phyloP scores from a whole-genome alignment of 371 early-diverging fungal genomes.

The Rhizomucor pusillus region DNA sequence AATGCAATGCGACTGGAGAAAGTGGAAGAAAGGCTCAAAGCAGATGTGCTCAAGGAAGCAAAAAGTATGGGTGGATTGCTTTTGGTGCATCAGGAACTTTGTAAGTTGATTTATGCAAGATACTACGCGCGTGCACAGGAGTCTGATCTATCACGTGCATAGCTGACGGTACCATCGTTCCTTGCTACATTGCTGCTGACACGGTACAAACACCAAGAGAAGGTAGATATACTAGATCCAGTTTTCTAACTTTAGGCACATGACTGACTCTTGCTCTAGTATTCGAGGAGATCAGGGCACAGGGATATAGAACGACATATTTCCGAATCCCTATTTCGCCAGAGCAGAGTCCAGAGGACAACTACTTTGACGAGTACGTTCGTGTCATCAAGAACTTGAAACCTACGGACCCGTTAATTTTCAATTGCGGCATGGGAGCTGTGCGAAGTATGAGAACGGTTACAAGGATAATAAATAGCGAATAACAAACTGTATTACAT shows the following conservation, averaged over 20 bases:
- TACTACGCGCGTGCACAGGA: background rate
- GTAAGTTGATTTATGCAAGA: conserved; percentile 23
- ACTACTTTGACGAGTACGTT: conserved; percentile 70
- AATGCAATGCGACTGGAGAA: conserved; percentile 61
- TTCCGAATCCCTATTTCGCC: conserved; percentile 68
- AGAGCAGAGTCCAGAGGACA: conserved; percentile 68
- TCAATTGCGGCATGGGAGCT: conserved; percentile 74
- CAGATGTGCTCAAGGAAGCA: conserved; percentile 65
- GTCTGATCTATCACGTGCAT: conserved; percentile 1
- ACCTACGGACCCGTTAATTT: conserved; percentile 61
- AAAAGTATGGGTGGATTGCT: conserved; percentile 49
- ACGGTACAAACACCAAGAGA: conserved; percentile 63
- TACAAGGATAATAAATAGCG: no score
- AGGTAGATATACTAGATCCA: conserved; percentile 27
- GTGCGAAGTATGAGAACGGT: conserved; percentile 64
- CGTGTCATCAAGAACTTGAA: conserved; percentile 43
- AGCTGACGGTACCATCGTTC: conserved; percentile 58
- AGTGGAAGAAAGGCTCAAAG: conserved; percentile 68
- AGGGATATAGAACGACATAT: conserved; percentile 53
- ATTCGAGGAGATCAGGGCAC: conserved; percentile 41
- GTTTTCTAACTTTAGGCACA: no score
- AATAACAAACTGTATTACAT: background rate
- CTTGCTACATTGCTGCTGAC: conserved; percentile 65
- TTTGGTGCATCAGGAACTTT: conserved; percentile 68
- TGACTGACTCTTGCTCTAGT: conserved; percentile 39